These are phyloP conservation scores for Fistulifera pelliculosa DNA, from an alignment of 108 stramenopile genomes.

Conservation along the genomic window DNA sequence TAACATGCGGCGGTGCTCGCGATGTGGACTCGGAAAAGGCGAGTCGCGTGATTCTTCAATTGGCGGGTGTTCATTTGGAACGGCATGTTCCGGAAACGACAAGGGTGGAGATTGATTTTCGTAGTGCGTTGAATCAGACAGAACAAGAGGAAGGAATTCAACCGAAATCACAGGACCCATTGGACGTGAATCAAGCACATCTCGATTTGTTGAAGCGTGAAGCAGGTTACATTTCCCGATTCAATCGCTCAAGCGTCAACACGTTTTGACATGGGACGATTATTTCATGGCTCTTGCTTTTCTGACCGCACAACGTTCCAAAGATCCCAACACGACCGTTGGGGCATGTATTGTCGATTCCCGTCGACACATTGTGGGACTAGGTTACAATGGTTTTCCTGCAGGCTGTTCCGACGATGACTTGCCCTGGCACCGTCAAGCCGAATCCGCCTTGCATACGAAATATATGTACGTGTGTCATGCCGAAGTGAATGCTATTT, in stretches of 20 bases:
- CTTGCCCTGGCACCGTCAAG: slow-evolving; percentile 82
- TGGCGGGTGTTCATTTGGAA: slow-evolving; percentile 63
- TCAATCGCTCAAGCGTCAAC: slow-evolving; percentile 5
- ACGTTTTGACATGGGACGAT: slow-evolving; percentile 90
- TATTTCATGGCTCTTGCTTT: slow-evolving; percentile 92
- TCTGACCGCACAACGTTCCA: slow-evolving; percentile 89
- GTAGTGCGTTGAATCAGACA: background rate
- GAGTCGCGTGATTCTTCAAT: slow-evolving; percentile 75
- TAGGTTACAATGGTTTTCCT: slow-evolving; percentile 99
- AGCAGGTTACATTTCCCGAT: slow-evolving; percentile 40
- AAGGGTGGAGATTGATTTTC: background rate
- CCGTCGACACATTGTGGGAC: slow-evolving; percentile 74
- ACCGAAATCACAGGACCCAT: background rate
- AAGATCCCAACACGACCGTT: slow-evolving; percentile 96
- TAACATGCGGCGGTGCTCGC: background rate
- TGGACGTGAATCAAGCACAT: slow-evolving; percentile 4
- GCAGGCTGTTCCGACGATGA: slow-evolving; percentile 85
- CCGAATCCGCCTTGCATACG: slow-evolving; percentile 55
- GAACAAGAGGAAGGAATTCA: slow-evolving; percentile 7
- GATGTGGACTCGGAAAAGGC: slow-evolving; percentile 45
- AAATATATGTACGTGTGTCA: slow-evolving; percentile 98
- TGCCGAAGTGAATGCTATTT: slow-evolving; percentile 96
- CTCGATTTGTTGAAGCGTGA: slow-evolving; percentile 26
- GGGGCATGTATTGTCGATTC: slow-evolving; percentile 79
- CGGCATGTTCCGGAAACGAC: slow-evolving; percentile 3